A percentile compares a stretch with the other conserved stretches of the same genome.
phyloP scores from a whole-genome alignment of 148 eudicot species.

The Fallopia convolvulus region DNA sequence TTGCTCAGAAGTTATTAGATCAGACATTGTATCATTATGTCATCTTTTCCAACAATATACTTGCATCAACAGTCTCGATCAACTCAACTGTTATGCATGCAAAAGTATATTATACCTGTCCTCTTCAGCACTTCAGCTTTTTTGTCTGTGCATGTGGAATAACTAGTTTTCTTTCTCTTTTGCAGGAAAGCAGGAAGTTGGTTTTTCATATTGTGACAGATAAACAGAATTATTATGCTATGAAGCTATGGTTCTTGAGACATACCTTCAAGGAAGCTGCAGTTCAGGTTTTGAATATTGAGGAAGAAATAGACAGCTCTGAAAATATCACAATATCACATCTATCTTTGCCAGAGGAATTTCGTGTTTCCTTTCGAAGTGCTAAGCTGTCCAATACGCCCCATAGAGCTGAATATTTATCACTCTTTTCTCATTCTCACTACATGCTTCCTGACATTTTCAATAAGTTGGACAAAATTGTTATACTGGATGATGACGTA shows the following conservation, averaged over 20 bases:
- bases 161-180: background rate
- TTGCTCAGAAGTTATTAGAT: slow-evolving; percentile 38
- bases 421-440: slow-evolving; percentile 72
- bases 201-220: slow-evolving; percentile 92
- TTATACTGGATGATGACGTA: slow-evolving; percentile 82
- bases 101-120: slow-evolving; percentile 41
- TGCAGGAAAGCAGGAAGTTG: slow-evolving; percentile 72
- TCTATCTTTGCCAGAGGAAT: slow-evolving; percentile 62
- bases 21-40: slow-evolving; percentile 70
- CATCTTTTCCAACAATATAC: slow-evolving; percentile 77
- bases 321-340: slow-evolving; percentile 22
- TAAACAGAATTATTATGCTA: slow-evolving; percentile 70
- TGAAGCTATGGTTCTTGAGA: slow-evolving; percentile 72
- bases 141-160: background rate
- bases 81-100: slow-evolving; percentile 82
- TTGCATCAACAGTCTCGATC: slow-evolving; percentile 75
- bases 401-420: slow-evolving; percentile 53
- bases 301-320: slow-evolving; percentile 39
- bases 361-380: slow-evolving; percentile 59
- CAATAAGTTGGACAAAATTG: slow-evolving; percentile 52
- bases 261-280: slow-evolving; percentile 62
- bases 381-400: slow-evolving; percentile 33
- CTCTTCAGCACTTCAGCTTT: background rate
- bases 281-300: slow-evolving; percentile 71
- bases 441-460: slow-evolving; percentile 77